A percentile compares a stretch with the other conserved stretches of the same genome.
These are phyloP conservation scores for Eimeria zaria DNA, from an alignment of 169 alveolate genomes.

Conservation along the genomic window DNA sequence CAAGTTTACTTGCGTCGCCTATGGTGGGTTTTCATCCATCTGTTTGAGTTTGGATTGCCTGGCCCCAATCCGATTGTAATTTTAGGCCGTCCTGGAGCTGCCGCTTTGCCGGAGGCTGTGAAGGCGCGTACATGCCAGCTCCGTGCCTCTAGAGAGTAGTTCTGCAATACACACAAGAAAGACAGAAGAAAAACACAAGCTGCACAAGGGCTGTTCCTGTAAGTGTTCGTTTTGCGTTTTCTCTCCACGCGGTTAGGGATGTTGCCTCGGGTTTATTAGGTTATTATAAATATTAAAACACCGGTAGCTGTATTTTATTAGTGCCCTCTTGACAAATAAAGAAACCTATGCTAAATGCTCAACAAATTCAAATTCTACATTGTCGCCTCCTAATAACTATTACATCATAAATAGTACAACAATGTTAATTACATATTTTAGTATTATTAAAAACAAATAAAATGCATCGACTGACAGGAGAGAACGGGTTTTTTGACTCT, in stretches of 20 bases:
- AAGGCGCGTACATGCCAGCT: constrained; percentile 74
- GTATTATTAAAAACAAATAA: too few species aligned
- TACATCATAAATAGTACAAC: too few species aligned
- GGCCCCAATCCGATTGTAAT: constrained; percentile 88
- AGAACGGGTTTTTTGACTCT: constrained; percentile 86
- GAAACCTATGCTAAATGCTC: too few species aligned
- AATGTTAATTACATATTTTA: too few species aligned
- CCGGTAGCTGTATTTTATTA: too few species aligned
- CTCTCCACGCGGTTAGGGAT: too few species aligned
- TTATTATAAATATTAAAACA: too few species aligned
- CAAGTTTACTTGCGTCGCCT: constrained; percentile 8
- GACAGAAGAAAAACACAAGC: not conserved
- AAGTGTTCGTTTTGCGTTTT: not conserved
- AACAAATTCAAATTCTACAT: too few species aligned
- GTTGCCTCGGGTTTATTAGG: too few species aligned
- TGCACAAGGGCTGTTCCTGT: not conserved
- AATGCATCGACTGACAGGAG: constrained; percentile 41
- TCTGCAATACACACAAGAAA: constrained; percentile 22
- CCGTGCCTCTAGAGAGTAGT: constrained; percentile 36
- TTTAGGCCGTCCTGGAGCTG: constrained; percentile 82
- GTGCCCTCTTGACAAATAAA: too few species aligned
- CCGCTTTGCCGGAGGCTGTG: constrained; percentile 82
- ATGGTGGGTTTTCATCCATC: constrained; percentile 86
- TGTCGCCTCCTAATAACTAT: too few species aligned
- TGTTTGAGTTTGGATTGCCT: constrained; percentile 90